Base-by-base conservation (phyloP, 2,329 filamentous ascomycete species). In the Atkinsonella texensis region DNA sequence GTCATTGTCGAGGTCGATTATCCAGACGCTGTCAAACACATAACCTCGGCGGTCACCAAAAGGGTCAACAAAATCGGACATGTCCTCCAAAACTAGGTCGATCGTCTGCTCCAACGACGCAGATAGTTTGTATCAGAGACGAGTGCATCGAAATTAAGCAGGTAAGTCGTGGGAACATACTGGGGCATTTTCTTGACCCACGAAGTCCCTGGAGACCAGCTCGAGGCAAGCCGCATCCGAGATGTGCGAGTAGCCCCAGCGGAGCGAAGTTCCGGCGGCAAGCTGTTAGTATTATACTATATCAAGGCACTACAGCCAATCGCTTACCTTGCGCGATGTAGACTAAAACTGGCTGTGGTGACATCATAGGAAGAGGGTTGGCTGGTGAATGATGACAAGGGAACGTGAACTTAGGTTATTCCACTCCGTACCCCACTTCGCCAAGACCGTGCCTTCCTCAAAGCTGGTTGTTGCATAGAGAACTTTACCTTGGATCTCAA, bases 21-120 rank as follows among this genome's bases (percentile, higher is more conserved):
- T 53, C 56, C 57, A 58, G 35, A 58, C 54, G 46, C 56, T 59
- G 38, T 58, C 18, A 20, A 59, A 54, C 17, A 23, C 17, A 32
- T 9, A 40, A 18, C 54, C 54, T 39, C 56, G 57, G 17, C 39
- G 46, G 54, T 59, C 57, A 11, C 57, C 58, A 50, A 56, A 59
- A 44, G 58, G 57, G 46, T 59, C 54, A 23, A 58, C 54, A 41
- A 56, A 42, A 49, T 59, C 58, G 48, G 55, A 55, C 8, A 54
- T 42, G 18, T 57, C 54, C 2, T 52, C 31, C 56, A 56, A 57
- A 40, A n/a, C 46, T 13, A 54, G 10, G 28, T 45, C n/a, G 35
- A 52, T 47, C 3, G 20, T 31, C n/a, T 52, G 53, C 40, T 55
- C 44, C 10, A 53, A 39, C 38, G 20, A 15, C 17, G 35, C 17